Evolutionary conservation across 495 filamentous ascomycete species (phyloP).

Genomic region (Chlorociboria aeruginascens): DNA sequence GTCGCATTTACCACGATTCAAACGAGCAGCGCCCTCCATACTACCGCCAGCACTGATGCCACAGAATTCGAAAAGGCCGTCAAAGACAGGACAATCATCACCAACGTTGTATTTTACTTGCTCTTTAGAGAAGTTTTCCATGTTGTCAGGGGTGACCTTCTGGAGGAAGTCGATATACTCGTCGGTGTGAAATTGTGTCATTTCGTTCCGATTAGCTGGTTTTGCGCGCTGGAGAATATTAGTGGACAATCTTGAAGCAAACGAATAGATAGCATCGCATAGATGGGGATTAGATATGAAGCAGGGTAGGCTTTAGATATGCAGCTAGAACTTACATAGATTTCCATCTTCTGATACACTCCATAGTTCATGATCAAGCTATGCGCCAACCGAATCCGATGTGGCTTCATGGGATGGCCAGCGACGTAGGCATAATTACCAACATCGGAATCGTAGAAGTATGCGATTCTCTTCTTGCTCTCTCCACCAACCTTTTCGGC

Average conservation of each 20-base stretch:
- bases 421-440: conserved; percentile 96
- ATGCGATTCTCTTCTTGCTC: conserved; percentile 70
- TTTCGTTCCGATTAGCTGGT: conserved; percentile 88
- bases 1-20: conserved; percentile 91
- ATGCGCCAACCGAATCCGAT: conserved; percentile 94
- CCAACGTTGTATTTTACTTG: conserved; percentile 97
- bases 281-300: neutral
- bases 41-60: conserved; percentile 94
- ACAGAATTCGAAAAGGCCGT: conserved; percentile 96
- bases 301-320: neutral
- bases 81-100: conserved; percentile 96
- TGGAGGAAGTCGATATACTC: conserved; percentile 98
- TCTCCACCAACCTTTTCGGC: conserved; percentile 33
- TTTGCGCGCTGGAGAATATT: conserved; percentile 64
- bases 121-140: conserved; percentile 86
- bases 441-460: conserved; percentile 97
- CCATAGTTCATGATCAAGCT: conserved; percentile 98
- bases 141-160: conserved; percentile 96
- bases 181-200: conserved; percentile 99
- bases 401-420: conserved; percentile 98
- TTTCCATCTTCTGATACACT: conserved; percentile 97
- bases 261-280: neutral
- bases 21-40: conserved; percentile 88
- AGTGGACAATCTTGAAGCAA: conserved; percentile 9
- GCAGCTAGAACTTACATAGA: conserved; percentile 58